Evolutionary conservation across 257 asterid species (phyloP).

Genomic region (Gentiana straminea): DNA sequence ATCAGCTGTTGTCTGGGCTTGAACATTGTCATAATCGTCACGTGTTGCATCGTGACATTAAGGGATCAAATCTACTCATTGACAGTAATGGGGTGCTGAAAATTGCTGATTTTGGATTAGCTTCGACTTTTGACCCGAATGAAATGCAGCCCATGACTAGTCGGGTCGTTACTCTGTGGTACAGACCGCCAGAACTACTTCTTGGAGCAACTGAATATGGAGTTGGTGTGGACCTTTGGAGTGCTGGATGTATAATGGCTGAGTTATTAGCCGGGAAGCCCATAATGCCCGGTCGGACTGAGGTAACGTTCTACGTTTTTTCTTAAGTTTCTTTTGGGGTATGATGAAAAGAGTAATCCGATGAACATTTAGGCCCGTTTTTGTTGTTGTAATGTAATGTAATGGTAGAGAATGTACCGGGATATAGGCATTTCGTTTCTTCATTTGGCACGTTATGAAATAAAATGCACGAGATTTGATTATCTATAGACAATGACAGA

Average conservation of each 20-base stretch:
- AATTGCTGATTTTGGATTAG: slow-evolving; percentile 88
- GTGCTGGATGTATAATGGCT: slow-evolving; percentile 85
- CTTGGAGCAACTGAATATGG: slow-evolving; percentile 86
- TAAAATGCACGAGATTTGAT: no score
- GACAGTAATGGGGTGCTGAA: slow-evolving; percentile 61
- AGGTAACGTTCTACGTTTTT: slow-evolving; percentile 30
- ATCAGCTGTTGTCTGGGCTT: slow-evolving; percentile 72
- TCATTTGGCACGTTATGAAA: no score
- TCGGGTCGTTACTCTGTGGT: slow-evolving; percentile 88
- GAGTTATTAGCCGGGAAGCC: slow-evolving; percentile 87
- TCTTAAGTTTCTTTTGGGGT: neutral
- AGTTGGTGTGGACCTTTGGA: slow-evolving; percentile 89
- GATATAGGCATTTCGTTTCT: no score
- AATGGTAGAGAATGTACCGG: no score
- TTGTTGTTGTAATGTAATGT: no score
- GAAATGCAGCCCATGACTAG: slow-evolving; percentile 79
- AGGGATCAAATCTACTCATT: slow-evolving; percentile 83
- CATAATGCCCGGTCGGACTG: slow-evolving; percentile 88
- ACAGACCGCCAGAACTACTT: slow-evolving; percentile 87
- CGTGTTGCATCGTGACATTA: slow-evolving; percentile 79
- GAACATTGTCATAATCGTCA: slow-evolving; percentile 78
- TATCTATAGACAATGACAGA: no score
- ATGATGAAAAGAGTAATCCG: no score
- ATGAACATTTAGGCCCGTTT: no score
- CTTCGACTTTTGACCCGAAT: slow-evolving; percentile 69